Evolutionary conservation across 2,329 filamentous ascomycete genomes (phyloP).

Genomic region (Talaromyces sp.): DNA sequence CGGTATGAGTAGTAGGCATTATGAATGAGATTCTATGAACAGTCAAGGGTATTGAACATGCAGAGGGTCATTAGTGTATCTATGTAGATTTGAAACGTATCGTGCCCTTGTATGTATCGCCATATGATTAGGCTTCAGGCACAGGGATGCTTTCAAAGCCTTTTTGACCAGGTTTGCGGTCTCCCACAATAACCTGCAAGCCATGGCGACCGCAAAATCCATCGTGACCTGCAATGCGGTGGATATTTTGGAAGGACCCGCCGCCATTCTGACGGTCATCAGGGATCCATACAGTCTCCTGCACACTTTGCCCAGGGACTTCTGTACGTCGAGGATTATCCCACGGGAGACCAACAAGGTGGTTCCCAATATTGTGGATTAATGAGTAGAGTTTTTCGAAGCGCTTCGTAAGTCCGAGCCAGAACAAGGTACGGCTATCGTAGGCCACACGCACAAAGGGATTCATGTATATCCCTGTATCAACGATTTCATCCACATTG

Average conservation of each 20-base stretch:
- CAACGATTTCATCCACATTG: conserved; percentile 37
- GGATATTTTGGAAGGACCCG: conserved; percentile 44
- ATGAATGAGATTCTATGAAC: too few species aligned
- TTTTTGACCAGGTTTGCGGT: conserved; percentile 46
- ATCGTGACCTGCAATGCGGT: conserved; percentile 45
- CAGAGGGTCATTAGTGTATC: not conserved
- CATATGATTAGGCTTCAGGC: conserved; percentile 25
- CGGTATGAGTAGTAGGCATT: too few species aligned
- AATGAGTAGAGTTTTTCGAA: conserved; percentile 67
- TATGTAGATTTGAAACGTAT: not conserved
- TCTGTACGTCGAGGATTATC: conserved; percentile 65
- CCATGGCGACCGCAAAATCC: conserved; percentile 49
- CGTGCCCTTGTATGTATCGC: not conserved
- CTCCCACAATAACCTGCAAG: conserved; percentile 48
- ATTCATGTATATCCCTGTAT: conserved; percentile 71
- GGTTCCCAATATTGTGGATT: conserved; percentile 62
- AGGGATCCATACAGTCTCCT: conserved; percentile 47
- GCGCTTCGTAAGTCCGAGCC: conserved; percentile 62
- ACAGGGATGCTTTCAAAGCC: conserved; percentile 50
- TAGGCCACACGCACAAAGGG: conserved; percentile 75
- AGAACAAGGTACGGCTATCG: conserved; percentile 57
- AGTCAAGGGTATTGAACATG: too few species aligned
- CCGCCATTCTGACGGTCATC: conserved; percentile 30
- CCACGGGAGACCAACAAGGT: conserved; percentile 59
- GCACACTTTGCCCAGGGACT: conserved; percentile 54